Evolutionary conservation across 306 rosid species (phyloP), one percentile per base, ranked within the genome.

Genomic region (Dicorynia guianensis): DNA sequence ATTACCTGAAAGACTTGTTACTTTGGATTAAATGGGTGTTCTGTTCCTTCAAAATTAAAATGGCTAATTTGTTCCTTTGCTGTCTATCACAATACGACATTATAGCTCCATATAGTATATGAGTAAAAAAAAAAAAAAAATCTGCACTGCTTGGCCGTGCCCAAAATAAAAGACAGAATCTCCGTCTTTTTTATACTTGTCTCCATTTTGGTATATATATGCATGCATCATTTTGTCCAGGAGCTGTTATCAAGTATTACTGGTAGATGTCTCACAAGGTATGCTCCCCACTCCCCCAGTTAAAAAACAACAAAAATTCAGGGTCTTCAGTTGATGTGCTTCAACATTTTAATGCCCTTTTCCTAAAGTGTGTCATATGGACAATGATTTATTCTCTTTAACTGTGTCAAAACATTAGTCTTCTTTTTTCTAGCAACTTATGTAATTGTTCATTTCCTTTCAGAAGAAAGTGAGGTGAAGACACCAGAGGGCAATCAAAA

Each of bases 391-490:
- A 15, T 40, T 56, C 0, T 13, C 2, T 36, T 46, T 12, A 69
- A 67, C 52, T 71, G 17, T 20, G 64, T 64, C 14, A 49, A 59
- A 33, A 49, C 50, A 42, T 61, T 42, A 7, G 10, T 35, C 36
- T 25, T 25, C 30, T 25, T 25, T 25, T 38, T 56, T 18, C 55
- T 68, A 66, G 78, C 63, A 76, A 73, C 18, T 59, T 66, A 57
- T 35, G 62, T 39, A 46, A 25, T 25, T 25, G 14, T 76, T 58
- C 63, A 61, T 49, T 70, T 79, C 68, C 49, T 88, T 86, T 72
- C 88, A 87, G 92, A 79, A 71, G 86, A 87, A 82, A 80, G 53
- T 58, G 92, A 85, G 82, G 80, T 64, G 50, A 88, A 75, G 74
- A 43, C 69, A 62, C 76, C 47, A 19, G 86, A 66, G 76, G 89